phyloP scores from a whole-genome alignment of 129 eudicot species.

The Solidago caesia region DNA sequence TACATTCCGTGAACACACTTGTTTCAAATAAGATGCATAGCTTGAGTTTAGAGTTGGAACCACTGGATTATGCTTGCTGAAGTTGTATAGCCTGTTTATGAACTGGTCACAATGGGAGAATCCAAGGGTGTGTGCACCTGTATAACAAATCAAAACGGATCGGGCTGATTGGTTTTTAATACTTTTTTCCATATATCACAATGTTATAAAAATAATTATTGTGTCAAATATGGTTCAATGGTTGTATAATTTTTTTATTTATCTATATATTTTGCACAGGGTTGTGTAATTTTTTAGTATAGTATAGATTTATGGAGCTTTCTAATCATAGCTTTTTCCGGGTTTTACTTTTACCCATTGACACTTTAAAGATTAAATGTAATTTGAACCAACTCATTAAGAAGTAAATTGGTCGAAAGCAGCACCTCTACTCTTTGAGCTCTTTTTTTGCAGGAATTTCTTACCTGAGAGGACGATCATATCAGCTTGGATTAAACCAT shows the following conservation, averaged over 20 bases:
- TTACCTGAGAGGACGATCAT: constrained; percentile 96
- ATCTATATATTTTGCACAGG: too few species aligned
- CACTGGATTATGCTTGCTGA: constrained; percentile 44
- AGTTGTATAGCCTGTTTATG: constrained; percentile 69
- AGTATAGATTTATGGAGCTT: background rate
- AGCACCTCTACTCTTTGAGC: background rate
- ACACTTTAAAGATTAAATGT: background rate
- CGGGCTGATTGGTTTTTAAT: background rate
- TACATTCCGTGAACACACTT: constrained; percentile 61
- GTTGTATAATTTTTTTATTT: too few species aligned
- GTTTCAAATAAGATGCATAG: constrained; percentile 62
- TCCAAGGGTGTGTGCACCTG: constrained; percentile 64
- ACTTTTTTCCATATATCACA: background rate
- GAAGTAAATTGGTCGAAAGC: background rate
- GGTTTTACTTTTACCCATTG: background rate
- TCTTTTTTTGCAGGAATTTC: constrained; percentile 4
- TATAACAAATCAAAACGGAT: background rate
- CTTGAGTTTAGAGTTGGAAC: constrained; percentile 69
- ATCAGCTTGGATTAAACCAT: constrained; percentile 62
- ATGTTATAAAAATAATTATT: too few species aligned
- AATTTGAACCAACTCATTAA: background rate
- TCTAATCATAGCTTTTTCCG: background rate
- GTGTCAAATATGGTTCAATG: too few species aligned
- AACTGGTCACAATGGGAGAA: constrained; percentile 82
- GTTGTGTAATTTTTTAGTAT: too few species aligned